These are phyloP conservation scores for Neonectria punicea DNA, from an alignment of 2,329 filamentous ascomycete genomes.

Conservation along the genomic window DNA sequence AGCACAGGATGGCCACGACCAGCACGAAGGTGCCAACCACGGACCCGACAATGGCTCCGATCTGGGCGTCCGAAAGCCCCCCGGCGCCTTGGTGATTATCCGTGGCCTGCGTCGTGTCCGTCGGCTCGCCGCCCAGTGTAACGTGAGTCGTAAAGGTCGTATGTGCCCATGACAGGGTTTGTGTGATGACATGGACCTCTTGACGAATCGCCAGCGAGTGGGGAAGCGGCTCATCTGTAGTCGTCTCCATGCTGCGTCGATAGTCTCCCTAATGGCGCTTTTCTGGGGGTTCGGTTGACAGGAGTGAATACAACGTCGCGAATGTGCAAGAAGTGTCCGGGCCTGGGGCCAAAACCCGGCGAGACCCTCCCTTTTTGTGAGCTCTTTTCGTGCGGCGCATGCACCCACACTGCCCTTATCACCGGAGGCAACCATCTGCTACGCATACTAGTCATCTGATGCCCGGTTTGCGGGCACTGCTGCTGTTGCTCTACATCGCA, in stretches of 20 bases:
- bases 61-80: constrained; percentile 48
- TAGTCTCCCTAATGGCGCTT: not conserved
- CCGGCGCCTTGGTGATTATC: constrained; percentile 28
- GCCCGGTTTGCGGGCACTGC: constrained; percentile 13
- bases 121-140: constrained; percentile 39
- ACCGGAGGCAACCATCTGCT: constrained; percentile 32
- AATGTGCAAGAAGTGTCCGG: constrained; percentile 28
- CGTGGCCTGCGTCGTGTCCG: constrained; percentile 12
- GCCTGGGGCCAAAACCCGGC: constrained; percentile 8
- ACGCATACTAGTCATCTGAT: constrained; percentile 37
- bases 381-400: constrained; percentile 12
- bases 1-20: constrained; percentile 47
- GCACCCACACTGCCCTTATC: constrained; percentile 27
- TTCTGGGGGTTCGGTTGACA: not conserved
- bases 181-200: constrained; percentile 48
- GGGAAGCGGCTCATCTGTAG: constrained; percentile 23
- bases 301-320: constrained; percentile 10
- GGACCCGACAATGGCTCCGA: constrained; percentile 55
- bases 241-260: constrained; percentile 10
- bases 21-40: constrained; percentile 52
- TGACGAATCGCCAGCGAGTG: constrained; percentile 38
- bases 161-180: constrained; percentile 47
- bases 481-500: constrained; percentile 7
- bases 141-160: constrained; percentile 52
- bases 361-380: constrained; percentile 32